These are phyloP conservation scores for Pezicula radicicola DNA, from an alignment of 2,329 filamentous ascomycete species.

Conservation along the genomic window DNA sequence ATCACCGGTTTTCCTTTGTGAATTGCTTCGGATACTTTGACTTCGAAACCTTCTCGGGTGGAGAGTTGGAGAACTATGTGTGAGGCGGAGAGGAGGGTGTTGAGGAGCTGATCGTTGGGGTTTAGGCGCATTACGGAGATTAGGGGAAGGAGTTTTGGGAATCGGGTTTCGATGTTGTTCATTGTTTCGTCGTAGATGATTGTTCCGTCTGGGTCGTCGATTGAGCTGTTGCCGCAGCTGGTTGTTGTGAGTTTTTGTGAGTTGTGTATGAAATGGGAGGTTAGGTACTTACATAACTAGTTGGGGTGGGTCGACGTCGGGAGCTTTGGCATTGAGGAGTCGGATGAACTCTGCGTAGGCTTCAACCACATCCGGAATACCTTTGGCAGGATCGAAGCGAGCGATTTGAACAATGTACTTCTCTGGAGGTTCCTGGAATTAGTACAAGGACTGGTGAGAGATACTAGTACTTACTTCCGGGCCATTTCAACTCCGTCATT, in stretches of 20 bases:
- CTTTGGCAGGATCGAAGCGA: conserved; percentile 81
- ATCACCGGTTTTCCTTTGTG: conserved; percentile 79
- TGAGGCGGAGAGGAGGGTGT: conserved; percentile 69
- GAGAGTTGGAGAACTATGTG: conserved; percentile 76
- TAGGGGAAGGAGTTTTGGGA: conserved; percentile 58
- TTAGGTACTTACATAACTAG: conserved; percentile 55
- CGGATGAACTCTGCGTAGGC: conserved; percentile 71
- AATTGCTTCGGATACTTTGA: conserved; percentile 81
- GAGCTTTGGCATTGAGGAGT: conserved; percentile 49
- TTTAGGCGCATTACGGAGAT: conserved; percentile 75
- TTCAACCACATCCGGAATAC: conserved; percentile 73
- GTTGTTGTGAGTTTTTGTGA: background rate
- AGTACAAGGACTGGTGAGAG: background rate
- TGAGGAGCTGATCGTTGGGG: conserved; percentile 77
- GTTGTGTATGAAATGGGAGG: background rate
- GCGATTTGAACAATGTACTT: conserved; percentile 79
- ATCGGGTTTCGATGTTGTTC: conserved; percentile 59
- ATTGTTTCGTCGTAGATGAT: conserved; percentile 71
- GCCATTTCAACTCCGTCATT: conserved; percentile 57
- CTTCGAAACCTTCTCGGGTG: conserved; percentile 79
- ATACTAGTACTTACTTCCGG: conserved; percentile 36
- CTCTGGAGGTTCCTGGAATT: conserved; percentile 32
- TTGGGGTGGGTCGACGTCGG: conserved; percentile 57
- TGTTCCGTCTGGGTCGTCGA: conserved; percentile 77
- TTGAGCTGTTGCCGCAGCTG: conserved; percentile 69